Percentiles rank a stretch among this genome's conserved stretches.
phyloP scores from a whole-genome alignment of 352 stramenopile genomes.

The Pilasporangium apinafurcum region DNA sequence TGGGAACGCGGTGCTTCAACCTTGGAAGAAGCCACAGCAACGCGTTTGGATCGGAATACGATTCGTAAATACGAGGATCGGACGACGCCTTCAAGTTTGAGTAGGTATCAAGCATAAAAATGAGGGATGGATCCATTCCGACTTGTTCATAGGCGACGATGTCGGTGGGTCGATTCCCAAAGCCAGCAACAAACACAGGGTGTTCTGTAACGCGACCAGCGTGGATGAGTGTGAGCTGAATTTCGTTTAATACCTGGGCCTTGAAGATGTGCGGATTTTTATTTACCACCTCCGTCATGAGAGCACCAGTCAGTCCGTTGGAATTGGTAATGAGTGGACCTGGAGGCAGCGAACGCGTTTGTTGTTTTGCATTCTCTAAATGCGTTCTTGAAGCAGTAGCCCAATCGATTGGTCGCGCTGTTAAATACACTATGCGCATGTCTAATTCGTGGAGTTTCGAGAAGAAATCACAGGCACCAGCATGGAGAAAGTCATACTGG shows the following conservation, averaged over 20 bases:
- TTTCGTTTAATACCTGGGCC: conserved; percentile 71
- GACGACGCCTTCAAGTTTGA: conserved; percentile 64
- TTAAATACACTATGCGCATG: conserved; percentile 78
- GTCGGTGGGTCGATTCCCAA: conserved; percentile 81
- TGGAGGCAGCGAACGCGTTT: conserved; percentile 43
- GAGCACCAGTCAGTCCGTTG: conserved; percentile 62
- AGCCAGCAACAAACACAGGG: conserved; percentile 80
- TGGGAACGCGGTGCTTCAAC: conserved; percentile 77
- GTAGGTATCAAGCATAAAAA: conserved; percentile 82
- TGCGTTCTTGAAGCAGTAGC: conserved; percentile 61
- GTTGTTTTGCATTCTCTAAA: conserved; percentile 68
- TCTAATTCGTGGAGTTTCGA: conserved; percentile 68
- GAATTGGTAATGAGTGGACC: conserved; percentile 81
- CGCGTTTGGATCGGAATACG: conserved; percentile 75
- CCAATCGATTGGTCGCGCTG: conserved; percentile 75
- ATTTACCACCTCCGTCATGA: conserved; percentile 83
- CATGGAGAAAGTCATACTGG: conserved; percentile 81
- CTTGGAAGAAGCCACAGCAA: conserved; percentile 73
- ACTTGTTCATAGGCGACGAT: conserved; percentile 74
- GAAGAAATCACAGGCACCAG: conserved; percentile 74
- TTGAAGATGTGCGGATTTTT: conserved; percentile 85
- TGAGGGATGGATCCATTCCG: conserved; percentile 56
- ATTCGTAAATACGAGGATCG: conserved; percentile 64
- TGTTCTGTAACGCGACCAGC: conserved; percentile 62
- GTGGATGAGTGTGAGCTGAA: conserved; percentile 77